These are phyloP conservation scores for Geranium brycei DNA, from an alignment of 345 rosid species.

Conservation along the genomic window DNA sequence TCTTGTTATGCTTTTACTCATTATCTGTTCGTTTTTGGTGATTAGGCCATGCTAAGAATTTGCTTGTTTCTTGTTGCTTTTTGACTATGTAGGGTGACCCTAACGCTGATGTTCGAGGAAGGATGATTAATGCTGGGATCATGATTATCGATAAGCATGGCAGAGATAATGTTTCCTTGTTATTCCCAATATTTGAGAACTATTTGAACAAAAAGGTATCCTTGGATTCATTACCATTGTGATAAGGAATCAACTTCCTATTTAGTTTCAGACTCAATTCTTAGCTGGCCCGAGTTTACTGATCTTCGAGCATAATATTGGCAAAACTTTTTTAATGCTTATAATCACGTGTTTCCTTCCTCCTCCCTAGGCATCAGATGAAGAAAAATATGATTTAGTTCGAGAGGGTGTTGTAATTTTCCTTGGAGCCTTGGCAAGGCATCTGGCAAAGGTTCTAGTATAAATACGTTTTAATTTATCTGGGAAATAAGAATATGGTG, in stretches of 20 bases:
- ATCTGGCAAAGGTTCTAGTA: slow-evolving; percentile 59
- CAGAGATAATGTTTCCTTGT: slow-evolving; percentile 68
- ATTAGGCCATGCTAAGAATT: not conserved
- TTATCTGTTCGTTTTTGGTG: not conserved
- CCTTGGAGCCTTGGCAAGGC: slow-evolving; percentile 91
- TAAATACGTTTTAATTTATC: slow-evolving; percentile 8
- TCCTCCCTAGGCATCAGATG: slow-evolving; percentile 65
- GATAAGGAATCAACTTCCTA: not conserved
- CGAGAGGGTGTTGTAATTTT: slow-evolving; percentile 98
- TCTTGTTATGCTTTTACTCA: no score
- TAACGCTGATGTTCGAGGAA: slow-evolving; percentile 94
- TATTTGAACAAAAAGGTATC: slow-evolving; percentile 81
- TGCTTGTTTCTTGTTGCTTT: slow-evolving; percentile 1
- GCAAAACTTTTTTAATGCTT: not conserved
- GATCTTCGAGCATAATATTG: no score
- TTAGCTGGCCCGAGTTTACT: not conserved
- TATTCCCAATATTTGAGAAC: slow-evolving; percentile 93
- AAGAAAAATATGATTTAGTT: slow-evolving; percentile 82
- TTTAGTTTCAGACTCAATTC: not conserved
- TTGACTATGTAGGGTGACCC: slow-evolving; percentile 69
- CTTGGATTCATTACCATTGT: not conserved
- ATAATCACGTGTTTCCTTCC: not conserved
- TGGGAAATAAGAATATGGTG: not conserved
- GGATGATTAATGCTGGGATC: slow-evolving; percentile 94
- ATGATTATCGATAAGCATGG: slow-evolving; percentile 92